Evolutionary conservation across 225 moss, liverwort and hornwort species (phyloP).

Genomic region (Polytrichum formosum): DNA sequence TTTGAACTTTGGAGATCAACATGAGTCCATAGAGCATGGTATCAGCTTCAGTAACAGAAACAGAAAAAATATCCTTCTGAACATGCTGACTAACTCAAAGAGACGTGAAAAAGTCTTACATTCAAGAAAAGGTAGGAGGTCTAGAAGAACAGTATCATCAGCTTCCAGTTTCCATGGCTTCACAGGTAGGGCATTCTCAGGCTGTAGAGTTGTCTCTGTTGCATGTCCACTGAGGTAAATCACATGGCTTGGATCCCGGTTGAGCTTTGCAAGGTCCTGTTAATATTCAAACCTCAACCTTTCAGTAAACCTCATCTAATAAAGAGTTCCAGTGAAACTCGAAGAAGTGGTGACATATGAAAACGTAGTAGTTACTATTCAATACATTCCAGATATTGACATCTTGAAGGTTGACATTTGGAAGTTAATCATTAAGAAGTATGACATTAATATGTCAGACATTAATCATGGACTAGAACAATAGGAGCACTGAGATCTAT

Average conservation of each 20-base stretch:
- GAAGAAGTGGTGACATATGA: too few relatives aligned
- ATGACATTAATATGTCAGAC: too few relatives aligned
- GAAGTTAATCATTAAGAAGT: neutral
- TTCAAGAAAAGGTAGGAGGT: slow-evolving; percentile 91
- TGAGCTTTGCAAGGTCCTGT: slow-evolving; percentile 95
- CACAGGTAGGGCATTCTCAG: slow-evolving; percentile 75
- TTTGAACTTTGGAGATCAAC: neutral
- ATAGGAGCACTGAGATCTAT: too few relatives aligned
- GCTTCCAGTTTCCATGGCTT: slow-evolving; percentile 87
- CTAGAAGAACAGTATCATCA: slow-evolving; percentile 84
- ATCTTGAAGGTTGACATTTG: neutral
- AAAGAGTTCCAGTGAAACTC: neutral
- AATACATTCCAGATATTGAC: too few relatives aligned
- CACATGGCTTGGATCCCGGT: slow-evolving; percentile 81
- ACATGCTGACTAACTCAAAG: too few relatives aligned
- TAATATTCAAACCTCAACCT: slow-evolving; percentile 1
- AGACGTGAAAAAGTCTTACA: slow-evolving; percentile 36
- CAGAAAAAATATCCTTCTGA: too few relatives aligned
- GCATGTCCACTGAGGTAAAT: slow-evolving; percentile 91
- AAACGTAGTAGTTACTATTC: too few relatives aligned
- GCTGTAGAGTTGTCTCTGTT: slow-evolving; percentile 73
- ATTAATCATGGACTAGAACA: too few relatives aligned
- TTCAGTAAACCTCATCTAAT: slow-evolving; percentile 2
- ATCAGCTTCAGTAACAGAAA: neutral
- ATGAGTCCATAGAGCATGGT: neutral